Evolutionary conservation across 2,329 filamentous ascomycete species (phyloP).

Genomic region (Corinectria fuckeliana): DNA sequence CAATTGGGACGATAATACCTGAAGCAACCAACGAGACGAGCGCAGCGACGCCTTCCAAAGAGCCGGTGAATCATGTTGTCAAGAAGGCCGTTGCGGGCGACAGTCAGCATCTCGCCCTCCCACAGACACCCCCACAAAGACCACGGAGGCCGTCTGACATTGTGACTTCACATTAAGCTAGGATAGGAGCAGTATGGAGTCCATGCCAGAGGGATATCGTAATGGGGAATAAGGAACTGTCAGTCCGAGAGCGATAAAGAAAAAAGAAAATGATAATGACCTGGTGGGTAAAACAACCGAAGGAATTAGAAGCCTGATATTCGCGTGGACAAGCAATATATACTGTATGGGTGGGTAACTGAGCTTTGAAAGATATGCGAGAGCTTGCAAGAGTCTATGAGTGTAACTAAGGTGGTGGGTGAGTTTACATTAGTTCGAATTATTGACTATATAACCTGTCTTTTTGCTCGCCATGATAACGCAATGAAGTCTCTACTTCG

Average conservation of each 20-base stretch:
- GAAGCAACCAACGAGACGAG: neutral
- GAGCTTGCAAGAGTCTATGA: no score
- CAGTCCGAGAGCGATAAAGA: neutral
- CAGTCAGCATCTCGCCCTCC: constrained; percentile 21
- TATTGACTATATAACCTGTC: no score
- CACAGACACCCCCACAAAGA: constrained; percentile 13
- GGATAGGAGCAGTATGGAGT: neutral
- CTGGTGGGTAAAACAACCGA: neutral
- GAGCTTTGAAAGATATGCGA: no score
- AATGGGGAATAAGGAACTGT: neutral
- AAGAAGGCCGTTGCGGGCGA: constrained; percentile 17
- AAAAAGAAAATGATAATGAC: neutral
- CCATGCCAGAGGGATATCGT: neutral
- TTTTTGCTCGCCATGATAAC: no score
- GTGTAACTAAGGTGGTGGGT: no score
- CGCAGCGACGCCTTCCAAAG: neutral
- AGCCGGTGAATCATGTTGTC: constrained; percentile 9
- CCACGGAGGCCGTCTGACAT: neutral
- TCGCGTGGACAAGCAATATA: no score
- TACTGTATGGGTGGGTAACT: no score
- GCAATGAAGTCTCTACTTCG: no score
- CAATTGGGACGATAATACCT: constrained; percentile 8
- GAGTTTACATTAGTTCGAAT: no score
- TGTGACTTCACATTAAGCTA: neutral
- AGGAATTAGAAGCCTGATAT: neutral